Conservation (phyloP, 31 red algal species). For the Pterothamnion heteromorphum region DNA sequence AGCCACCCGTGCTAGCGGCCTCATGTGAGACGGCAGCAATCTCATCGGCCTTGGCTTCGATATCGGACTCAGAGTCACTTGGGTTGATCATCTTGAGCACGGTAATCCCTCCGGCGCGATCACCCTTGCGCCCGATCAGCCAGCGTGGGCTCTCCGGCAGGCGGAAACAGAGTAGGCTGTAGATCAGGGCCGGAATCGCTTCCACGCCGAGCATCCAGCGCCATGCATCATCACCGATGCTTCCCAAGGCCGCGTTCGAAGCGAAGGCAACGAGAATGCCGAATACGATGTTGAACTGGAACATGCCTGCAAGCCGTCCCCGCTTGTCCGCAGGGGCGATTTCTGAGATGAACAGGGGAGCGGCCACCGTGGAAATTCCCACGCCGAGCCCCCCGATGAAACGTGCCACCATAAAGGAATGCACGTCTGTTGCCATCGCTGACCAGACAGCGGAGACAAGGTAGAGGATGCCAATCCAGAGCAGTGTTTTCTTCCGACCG, state of each 20-base stretch:
- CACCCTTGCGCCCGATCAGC: not conserved
- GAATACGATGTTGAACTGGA: slow-evolving; percentile 56
- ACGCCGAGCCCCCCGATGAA: slow-evolving; percentile 53
- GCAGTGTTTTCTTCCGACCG: slow-evolving; percentile 45
- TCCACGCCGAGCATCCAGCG: slow-evolving; percentile 15
- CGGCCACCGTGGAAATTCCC: slow-evolving; percentile 49
- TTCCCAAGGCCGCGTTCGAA: not conserved
- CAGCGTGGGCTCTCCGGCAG: not conserved
- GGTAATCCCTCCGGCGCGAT: not conserved
- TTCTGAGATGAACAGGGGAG: slow-evolving; percentile 58
- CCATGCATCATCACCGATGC: not conserved
- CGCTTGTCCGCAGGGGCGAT: slow-evolving; percentile 52
- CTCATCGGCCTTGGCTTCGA: not conserved
- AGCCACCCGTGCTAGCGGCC: too few species aligned
- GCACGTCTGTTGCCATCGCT: slow-evolving; percentile 11
- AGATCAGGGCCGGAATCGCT: slow-evolving; percentile 24
- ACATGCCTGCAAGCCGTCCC: slow-evolving; percentile 49
- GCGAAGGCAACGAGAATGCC: slow-evolving; percentile 55
- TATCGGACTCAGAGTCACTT: not conserved
- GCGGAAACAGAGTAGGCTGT: slow-evolving; percentile 9
- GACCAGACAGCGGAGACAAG: not conserved
- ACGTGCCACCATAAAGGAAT: not conserved
- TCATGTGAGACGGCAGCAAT: too few species aligned
- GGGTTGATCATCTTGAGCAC: not conserved
- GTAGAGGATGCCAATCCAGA: slow-evolving; percentile 41